Base-by-base conservation (phyloP, 2,329 filamentous ascomycete species). In the Diplocarpon rosae region DNA sequence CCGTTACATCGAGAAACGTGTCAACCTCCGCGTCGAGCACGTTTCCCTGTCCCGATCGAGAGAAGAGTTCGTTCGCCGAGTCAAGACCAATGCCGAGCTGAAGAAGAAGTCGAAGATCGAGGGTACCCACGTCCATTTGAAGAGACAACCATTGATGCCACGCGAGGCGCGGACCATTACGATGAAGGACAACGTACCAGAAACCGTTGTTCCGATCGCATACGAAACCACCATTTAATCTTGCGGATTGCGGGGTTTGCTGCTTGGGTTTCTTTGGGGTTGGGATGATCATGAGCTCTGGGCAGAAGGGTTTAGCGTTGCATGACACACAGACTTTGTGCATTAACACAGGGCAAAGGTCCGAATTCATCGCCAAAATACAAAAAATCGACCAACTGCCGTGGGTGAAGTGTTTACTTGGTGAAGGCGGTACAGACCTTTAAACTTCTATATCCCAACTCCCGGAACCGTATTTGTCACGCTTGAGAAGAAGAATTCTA, bases 1-100 rank as follows among this genome's bases (percentile, higher is more conserved):
- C 83, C 85, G 90, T 66, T 98, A 95, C 82, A 78, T 98, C 69
- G 92, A 98, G 85, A 98, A 98, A 88, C 90, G 92, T 70, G 82
- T 98, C 77, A 96, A 95, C 82, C 78, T 98, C 74, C 87, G 92
- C 68, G 73, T 96, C 71, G 92, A 98, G 83, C 92, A 98, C 83
- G 79, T 98, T 72, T 73, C 74, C 65, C 85, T 85, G 67, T 96
- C 90, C 61, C 85, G 92, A 69, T 96, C 90, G 65, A 81, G 92
- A 67, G 90, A 96, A 65, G 90, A 92, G 70, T 96, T 98, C 79
- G 72, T 96, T 65, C 82, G 78, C 75, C 84, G 90, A 65, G 90
- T 98, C 70, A 96, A 96, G 86, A 73, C 79, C 67, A 96, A 96
- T 76, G 88, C 89, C 65, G 81, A 78, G 67, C 82, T 87, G 71